phyloP scores from a whole-genome alignment of 2,329 filamentous ascomycete genomes.

The Neospermospora avenae region DNA sequence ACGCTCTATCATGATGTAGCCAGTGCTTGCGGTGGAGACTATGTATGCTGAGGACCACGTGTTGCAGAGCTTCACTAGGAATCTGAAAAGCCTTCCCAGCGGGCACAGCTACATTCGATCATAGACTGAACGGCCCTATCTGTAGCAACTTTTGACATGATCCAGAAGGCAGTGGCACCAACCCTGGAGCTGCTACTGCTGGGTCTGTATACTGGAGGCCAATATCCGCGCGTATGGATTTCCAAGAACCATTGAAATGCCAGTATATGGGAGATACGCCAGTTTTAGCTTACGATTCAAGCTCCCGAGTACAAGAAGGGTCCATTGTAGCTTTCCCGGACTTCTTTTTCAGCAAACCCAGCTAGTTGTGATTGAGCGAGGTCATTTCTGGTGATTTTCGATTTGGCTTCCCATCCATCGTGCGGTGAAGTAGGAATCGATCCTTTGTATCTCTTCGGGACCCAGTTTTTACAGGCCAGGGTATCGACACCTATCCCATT shows the following conservation, averaged over 20 bases:
- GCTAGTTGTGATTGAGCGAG: not conserved
- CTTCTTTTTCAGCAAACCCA: not conserved
- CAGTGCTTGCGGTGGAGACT: too few relatives aligned
- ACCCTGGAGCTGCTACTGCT: not conserved
- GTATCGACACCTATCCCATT: not conserved
- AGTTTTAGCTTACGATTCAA: not conserved
- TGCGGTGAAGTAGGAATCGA: not conserved
- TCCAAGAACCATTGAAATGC: not conserved
- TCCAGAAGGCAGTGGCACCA: not conserved
- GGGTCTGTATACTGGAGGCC: not conserved
- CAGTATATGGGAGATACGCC: not conserved
- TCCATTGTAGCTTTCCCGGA: not conserved
- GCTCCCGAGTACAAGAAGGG: not conserved
- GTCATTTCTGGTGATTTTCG: not conserved
- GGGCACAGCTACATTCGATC: too few relatives aligned
- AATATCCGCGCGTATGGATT: not conserved
- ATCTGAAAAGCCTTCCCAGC: too few relatives aligned
- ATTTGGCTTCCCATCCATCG: slow-evolving; percentile 8
- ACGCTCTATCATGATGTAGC: too few relatives aligned
- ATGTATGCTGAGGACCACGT: too few relatives aligned
- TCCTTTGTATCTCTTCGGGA: not conserved
- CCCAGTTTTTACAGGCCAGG: not conserved
- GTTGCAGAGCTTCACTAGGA: too few relatives aligned
- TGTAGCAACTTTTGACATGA: not conserved
- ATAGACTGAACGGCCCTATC: too few relatives aligned